Conservation (phyloP, 192 early-diverging fungal genomes). For the Backusella sp. region DNA sequence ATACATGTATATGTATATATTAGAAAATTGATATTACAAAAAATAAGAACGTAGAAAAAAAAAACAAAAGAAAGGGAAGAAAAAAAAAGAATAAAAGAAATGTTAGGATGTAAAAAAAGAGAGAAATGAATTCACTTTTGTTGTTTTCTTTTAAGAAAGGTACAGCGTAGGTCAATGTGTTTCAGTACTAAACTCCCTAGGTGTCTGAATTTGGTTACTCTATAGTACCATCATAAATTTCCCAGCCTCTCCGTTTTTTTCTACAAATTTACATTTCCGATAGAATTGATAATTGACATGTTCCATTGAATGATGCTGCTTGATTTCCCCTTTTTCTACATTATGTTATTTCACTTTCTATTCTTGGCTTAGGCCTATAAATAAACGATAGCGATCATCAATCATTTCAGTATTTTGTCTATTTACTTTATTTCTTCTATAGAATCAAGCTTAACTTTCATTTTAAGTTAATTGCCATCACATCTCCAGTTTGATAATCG, state of each 20-base stretch:
- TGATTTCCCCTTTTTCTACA: constrained; percentile 7
- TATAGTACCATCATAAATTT: background rate
- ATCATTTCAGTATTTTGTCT: background rate
- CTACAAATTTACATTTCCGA: constrained; percentile 9
- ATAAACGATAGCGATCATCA: constrained; percentile 2
- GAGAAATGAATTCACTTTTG: constrained; percentile 6
- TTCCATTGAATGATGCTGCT: constrained; percentile 3
- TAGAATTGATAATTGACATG: constrained; percentile 5
- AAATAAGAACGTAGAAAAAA: background rate
- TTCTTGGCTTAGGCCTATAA: background rate
- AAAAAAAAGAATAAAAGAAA: constrained; percentile 18
- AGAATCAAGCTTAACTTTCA: background rate
- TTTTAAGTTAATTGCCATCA: background rate
- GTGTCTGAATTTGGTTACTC: constrained; percentile 20
- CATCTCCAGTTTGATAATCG: background rate
- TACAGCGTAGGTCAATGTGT: constrained; percentile 27
- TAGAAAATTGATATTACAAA: constrained; percentile 5
- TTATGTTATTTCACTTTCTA: constrained; percentile 1
- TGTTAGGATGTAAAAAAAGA: constrained; percentile 15
- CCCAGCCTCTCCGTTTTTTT: constrained; percentile 11
- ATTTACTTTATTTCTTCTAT: background rate
- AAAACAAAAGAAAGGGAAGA: constrained; percentile 1
- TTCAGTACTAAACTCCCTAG: constrained; percentile 25
- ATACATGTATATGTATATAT: constrained; percentile 4
- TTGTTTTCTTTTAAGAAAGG: constrained; percentile 15